Base-by-base conservation (phyloP, 2,329 filamentous ascomycete species). In the Hypoxylon sp. region DNA sequence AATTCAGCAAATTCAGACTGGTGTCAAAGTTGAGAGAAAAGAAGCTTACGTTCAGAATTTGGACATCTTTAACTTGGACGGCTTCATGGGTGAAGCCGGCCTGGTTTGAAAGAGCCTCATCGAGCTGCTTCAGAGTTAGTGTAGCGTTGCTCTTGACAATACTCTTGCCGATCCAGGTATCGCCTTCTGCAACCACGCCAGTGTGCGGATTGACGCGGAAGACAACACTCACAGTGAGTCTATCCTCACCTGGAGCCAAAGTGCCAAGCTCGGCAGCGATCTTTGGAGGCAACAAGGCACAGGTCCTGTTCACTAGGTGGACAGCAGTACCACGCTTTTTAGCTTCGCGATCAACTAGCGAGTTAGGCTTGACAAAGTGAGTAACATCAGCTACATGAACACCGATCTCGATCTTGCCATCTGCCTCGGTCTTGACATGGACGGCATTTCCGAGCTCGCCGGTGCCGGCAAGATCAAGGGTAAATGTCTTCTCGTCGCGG, bases 301-400 rank as follows among this genome's bases (percentile, higher is more conserved):
- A 78, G 77, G 88, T 76, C 25, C 91, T 87, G 76, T 96, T 94
- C 75, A 96, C 88, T 58, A 99, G 80, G 68, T 97, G 95, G 16
- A 99, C 94, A 25, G 91, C 92, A 49, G 92, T 97, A 55, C 93
- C 93, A 61, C 94, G 90, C 81, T 97, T 99, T 83, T 94, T 96
- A 7, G 94, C 94, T 74, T 99, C 94, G 35, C 94, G 88, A 67
- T 99, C 94, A 40, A 97, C 92, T 34, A 97, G 83, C 11, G 92
- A 96, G 77, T 95, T 96, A 36, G 88, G 81, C 80, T 97, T 97
- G 71, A 99, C 90, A 69, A 99, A 99, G 75, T 99, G 91, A 55
- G 94, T 88, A 62, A 97, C 88, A 72, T 99, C 94, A 21, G 93
- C 86, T 67, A 99, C 90, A 73, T 99, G 94, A 49, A 97, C 85